Conservation (phyloP, 441 rosid genomes). For the Geranium incanum region DNA sequence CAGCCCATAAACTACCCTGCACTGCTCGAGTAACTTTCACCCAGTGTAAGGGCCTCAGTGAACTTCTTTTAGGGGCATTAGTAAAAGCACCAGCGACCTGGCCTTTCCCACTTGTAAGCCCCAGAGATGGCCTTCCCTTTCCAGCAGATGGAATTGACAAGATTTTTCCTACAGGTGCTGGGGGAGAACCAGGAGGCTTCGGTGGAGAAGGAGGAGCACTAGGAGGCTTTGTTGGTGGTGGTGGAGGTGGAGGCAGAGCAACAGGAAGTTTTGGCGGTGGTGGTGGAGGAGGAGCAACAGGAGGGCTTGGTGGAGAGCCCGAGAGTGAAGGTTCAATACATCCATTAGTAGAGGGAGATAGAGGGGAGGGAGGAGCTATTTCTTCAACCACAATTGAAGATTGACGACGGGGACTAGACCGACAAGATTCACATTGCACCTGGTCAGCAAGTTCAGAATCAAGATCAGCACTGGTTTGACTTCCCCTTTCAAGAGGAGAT, state of each 20-base stretch:
- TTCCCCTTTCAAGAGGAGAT: neutral
- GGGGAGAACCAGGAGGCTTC: neutral
- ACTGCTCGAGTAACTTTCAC: conserved; percentile 85
- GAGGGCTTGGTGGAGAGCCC: conserved; percentile 40
- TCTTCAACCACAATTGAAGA: neutral
- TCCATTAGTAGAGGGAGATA: neutral
- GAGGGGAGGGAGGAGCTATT: neutral
- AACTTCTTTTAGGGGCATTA: conserved; percentile 53
- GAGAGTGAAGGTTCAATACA: conserved; percentile 11
- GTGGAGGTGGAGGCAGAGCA: neutral
- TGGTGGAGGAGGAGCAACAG: conserved; percentile 3
- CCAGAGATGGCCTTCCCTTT: conserved; percentile 46
- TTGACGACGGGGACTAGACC: neutral
- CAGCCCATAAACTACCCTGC: conserved; percentile 98
- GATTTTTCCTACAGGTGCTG: neutral
- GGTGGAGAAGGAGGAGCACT: too few relatives aligned
- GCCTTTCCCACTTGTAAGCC: conserved; percentile 42
- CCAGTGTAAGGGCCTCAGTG: conserved; percentile 93
- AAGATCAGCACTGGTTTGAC: neutral
- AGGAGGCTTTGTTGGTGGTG: too few relatives aligned
- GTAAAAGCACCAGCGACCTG: conserved; percentile 41
- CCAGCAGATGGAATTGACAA: conserved; percentile 36
- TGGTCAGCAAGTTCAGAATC: neutral
- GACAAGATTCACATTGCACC: too few relatives aligned
- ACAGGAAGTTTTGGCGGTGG: neutral